A percentile compares a stretch with the other conserved stretches of the same genome.
Conservation (phyloP, 345 rosid species). For the Salix koriyanagi region DNA sequence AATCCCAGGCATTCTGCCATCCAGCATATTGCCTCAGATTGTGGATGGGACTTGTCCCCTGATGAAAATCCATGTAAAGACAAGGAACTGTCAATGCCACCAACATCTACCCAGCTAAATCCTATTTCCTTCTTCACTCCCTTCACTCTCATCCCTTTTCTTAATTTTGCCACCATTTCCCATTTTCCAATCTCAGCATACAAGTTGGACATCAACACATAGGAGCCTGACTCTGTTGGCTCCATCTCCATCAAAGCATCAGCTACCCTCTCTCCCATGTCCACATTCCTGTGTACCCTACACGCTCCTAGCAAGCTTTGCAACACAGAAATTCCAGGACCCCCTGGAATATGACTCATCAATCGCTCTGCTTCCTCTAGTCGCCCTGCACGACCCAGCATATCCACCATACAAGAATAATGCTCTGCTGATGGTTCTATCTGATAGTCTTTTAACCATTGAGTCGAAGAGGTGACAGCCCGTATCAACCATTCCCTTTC, state of each 20-base stretch:
- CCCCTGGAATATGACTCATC: conserved; percentile 53
- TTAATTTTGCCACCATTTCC: conserved; percentile 60
- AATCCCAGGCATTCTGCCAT: conserved; percentile 54
- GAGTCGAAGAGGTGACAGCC: conserved; percentile 55
- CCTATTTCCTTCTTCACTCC: conserved; percentile 83
- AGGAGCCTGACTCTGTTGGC: conserved; percentile 63
- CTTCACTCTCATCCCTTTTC: conserved; percentile 66
- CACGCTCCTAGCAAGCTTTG: conserved; percentile 85
- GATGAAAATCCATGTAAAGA: conserved; percentile 65
- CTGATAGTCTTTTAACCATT: conserved; percentile 47
- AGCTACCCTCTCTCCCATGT: conserved; percentile 60
- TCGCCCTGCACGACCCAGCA: conserved; percentile 80
- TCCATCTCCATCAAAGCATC: conserved; percentile 55
- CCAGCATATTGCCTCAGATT: conserved; percentile 44
- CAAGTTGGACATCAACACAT: conserved; percentile 77
- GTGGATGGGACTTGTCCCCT: conserved; percentile 66
- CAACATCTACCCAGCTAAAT: conserved; percentile 76
- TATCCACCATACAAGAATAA: conserved; percentile 87
- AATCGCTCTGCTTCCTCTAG: conserved; percentile 68
- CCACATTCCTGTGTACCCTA: conserved; percentile 63
- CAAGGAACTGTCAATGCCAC: conserved; percentile 40
- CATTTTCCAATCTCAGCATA: conserved; percentile 77
- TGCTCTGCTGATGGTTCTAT: conserved; percentile 72
- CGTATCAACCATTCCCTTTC: conserved; percentile 70
- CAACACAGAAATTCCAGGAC: conserved; percentile 62